Evolutionary conservation across 2,329 filamentous ascomycete genomes (phyloP).

Genomic region (Colletotrichum abscissum): DNA sequence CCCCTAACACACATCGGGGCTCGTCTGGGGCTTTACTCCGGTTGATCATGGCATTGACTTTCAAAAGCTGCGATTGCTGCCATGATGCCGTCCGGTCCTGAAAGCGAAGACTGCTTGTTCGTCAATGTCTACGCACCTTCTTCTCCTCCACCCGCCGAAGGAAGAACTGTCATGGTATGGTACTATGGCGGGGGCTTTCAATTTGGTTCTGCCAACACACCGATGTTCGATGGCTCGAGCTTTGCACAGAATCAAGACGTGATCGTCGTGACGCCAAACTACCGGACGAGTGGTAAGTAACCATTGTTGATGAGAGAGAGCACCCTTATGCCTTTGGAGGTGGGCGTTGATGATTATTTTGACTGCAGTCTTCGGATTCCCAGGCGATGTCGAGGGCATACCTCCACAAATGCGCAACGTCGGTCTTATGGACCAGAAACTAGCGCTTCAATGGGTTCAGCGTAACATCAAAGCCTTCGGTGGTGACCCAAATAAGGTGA

Average conservation of each 20-base stretch:
- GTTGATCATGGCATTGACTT: too few species aligned
- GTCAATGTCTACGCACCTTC: conserved; percentile 47
- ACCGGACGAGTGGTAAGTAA: conserved; percentile 7
- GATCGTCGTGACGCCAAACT: conserved; percentile 26
- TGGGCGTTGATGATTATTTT: background rate
- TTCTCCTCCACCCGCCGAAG: conserved; percentile 18
- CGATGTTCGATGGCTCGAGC: conserved; percentile 15
- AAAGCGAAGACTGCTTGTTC: conserved; percentile 48
- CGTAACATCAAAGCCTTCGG: conserved; percentile 72
- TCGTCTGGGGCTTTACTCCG: too few species aligned
- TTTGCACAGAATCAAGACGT: conserved; percentile 21
- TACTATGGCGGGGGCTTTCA: conserved; percentile 35
- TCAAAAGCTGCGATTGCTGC: too few species aligned
- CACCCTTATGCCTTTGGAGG: too few species aligned
- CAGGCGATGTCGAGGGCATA: conserved; percentile 8
- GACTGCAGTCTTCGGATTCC: conserved; percentile 16
- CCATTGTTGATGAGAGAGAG: background rate
- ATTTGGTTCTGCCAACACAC: conserved; percentile 13
- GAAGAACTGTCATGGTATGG: conserved; percentile 27
- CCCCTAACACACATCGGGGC: too few species aligned
- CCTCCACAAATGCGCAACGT: conserved; percentile 51
- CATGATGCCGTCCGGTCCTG: conserved; percentile 8
- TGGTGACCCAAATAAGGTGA: conserved; percentile 70
- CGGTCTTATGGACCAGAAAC: conserved; percentile 66
- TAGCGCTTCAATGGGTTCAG: conserved; percentile 69